phyloP scores from a whole-genome alignment of 2,329 filamentous ascomycete species.

The Thelonectria discophora region DNA sequence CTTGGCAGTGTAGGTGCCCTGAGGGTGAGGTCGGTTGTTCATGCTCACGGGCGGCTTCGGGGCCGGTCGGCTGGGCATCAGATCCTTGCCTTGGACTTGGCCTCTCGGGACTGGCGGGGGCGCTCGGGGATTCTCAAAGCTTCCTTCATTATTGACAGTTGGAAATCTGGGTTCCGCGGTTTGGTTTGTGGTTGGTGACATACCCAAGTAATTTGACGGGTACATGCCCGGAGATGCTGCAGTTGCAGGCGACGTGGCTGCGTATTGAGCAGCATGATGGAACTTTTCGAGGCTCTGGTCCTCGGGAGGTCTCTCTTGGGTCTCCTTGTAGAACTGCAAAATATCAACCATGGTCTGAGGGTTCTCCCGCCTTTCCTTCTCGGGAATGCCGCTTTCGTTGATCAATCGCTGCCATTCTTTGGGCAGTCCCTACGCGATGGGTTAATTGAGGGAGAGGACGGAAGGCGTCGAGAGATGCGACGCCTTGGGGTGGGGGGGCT shows the following conservation, averaged over 20 bases:
- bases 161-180: constrained; percentile 88
- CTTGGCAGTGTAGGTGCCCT: constrained; percentile 60
- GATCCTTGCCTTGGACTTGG: constrained; percentile 59
- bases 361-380: constrained; percentile 94
- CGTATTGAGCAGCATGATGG: constrained; percentile 75
- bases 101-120: constrained; percentile 84
- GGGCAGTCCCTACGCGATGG: constrained; percentile 75
- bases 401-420: constrained; percentile 98
- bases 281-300: constrained; percentile 97
- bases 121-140: constrained; percentile 95
- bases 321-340: constrained; percentile 96
- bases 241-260: constrained; percentile 53
- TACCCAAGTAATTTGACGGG: constrained; percentile 64
- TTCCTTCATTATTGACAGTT: constrained; percentile 83
- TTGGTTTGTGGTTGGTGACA: constrained; percentile 75
- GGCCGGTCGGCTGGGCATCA: constrained; percentile 82
- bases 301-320: constrained; percentile 79
- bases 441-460: constrained; percentile 28
- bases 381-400: constrained; percentile 93
- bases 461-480: constrained; percentile 27
- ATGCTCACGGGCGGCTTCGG: constrained; percentile 82
- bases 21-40: constrained; percentile 65
- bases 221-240: constrained; percentile 63
- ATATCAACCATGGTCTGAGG: constrained; percentile 96
- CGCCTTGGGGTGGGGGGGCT: constrained; percentile 6